Base-by-base conservation (phyloP, 306 rosid genomes). In the Fagus crenata region DNA sequence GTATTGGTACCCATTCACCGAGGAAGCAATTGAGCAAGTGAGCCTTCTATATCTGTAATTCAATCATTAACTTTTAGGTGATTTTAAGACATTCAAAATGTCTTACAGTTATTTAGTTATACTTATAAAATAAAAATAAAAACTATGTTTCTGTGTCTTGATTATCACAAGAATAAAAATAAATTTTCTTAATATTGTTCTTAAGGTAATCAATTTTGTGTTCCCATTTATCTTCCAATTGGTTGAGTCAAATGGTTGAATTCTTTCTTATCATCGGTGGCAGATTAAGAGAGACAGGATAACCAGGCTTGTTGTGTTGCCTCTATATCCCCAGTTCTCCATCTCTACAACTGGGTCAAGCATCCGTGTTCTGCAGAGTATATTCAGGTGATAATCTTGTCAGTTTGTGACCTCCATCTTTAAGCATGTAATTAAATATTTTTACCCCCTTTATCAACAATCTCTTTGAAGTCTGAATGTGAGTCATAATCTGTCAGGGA, bases 261-360 rank as follows among this genome's bases (percentile, higher is more conserved):
- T 12, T 3, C 42, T 67, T 53, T 65, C 37, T 75, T 80, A 33
- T 85, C 55, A 35, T 84, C 53, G 33, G 1, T 81, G 81, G 78
- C 86, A 96, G 99, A 93, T 96, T 81, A 96, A 96, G 90, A 89
- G 75, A 78, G 99, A 96, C 73, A 77, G 82, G 78, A 91, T 96
- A 85, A 93, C 98, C 54, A 96, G 89, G 84, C 98, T 96, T 71
- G 99, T 96, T 77, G 98, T 96, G 81, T 86, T 96, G 75, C 99
- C 99, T 53, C 86, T 96, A 22, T 96, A 96, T 84, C 99, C 99
- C 71, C 99, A 96, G 71, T 96, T 88, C 81, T 96, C 99, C 85
- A 96, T 96, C 82, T 96, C 99, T 60, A 96, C 99, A n/a, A 96
- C 99, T 59, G 99, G 99, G 81, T 96, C 99, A 49, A 96, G 99